Percentiles rank a stretch among this genome's conserved stretches.
Evolutionary conservation across 2,329 filamentous ascomycete species (phyloP).

Genomic region (Fusarium hostae): DNA sequence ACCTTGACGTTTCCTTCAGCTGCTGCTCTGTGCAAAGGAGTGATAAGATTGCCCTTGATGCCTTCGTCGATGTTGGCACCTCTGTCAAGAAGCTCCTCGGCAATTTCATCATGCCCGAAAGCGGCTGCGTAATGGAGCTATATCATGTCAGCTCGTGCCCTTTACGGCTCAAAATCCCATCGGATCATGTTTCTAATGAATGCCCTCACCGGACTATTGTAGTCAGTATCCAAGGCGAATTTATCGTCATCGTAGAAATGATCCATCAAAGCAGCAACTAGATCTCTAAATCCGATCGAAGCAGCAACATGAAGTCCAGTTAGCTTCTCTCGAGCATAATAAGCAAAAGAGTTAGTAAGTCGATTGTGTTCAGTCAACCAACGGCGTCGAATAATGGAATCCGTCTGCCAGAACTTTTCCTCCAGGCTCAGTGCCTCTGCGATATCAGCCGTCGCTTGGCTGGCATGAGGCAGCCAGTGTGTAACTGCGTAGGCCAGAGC

Average conservation of each 20-base stretch:
- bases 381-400: constrained; percentile 50
- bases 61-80: constrained; percentile 43
- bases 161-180: neutral
- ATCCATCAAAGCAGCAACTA: constrained; percentile 52
- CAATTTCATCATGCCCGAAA: constrained; percentile 12
- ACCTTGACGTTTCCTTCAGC: constrained; percentile 52
- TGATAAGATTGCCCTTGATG: constrained; percentile 46
- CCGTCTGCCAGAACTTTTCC: constrained; percentile 52
- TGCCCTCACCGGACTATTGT: constrained; percentile 47
- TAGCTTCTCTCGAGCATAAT: constrained; percentile 46
- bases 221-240: constrained; percentile 44
- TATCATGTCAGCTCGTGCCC: neutral
- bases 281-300: constrained; percentile 52
- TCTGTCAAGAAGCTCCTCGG: constrained; percentile 27
- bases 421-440: constrained; percentile 54
- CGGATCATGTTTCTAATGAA: neutral
- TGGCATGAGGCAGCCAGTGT: constrained; percentile 55
- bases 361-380: constrained; percentile 53
- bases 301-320: constrained; percentile 54
- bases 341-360: constrained; percentile 47
- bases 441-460: constrained; percentile 55
- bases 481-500: constrained; percentile 53
- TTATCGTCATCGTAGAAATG: constrained; percentile 53
- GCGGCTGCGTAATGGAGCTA: constrained; percentile 31
- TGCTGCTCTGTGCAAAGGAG: constrained; percentile 55